phyloP scores from a whole-genome alignment of 2,329 filamentous ascomycete genomes.

The Trematosphaeria pertusa region DNA sequence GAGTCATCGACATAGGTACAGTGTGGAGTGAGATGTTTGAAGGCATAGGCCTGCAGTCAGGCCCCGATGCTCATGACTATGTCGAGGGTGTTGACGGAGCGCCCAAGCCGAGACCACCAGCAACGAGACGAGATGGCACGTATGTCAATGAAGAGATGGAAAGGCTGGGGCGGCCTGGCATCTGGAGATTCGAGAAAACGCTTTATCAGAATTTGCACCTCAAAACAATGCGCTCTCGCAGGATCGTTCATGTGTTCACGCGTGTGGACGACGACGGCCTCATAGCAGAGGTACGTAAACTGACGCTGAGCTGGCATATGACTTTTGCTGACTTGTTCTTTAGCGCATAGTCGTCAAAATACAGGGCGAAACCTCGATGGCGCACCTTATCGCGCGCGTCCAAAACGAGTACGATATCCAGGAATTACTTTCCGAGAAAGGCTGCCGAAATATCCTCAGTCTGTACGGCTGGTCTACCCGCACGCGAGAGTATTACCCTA shows the following conservation, averaged over 20 bases:
- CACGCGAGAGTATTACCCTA: background rate
- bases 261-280: background rate
- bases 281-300: background rate
- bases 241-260: background rate
- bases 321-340: background rate
- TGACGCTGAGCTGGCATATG: too few relatives aligned
- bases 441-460: background rate
- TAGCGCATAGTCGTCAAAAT: constrained; percentile 6
- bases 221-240: background rate
- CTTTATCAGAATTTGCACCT: background rate
- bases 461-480: background rate
- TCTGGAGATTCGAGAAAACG: background rate
- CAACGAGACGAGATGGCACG: too few relatives aligned
- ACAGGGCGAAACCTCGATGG: background rate
- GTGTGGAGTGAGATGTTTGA: too few relatives aligned
- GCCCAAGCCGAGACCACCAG: too few relatives aligned
- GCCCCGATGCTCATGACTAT: too few relatives aligned
- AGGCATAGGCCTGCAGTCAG: too few relatives aligned
- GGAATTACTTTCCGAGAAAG: background rate
- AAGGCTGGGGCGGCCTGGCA: too few relatives aligned
- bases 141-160: too few relatives aligned
- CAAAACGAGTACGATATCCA: background rate
- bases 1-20: too few relatives aligned
- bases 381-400: background rate
- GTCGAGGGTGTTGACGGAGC: too few relatives aligned